Percentiles rank a stretch among this genome's conserved stretches.
Evolutionary conservation across 306 rosid genomes (phyloP).

Genomic region (Spatholobus suberectus): DNA sequence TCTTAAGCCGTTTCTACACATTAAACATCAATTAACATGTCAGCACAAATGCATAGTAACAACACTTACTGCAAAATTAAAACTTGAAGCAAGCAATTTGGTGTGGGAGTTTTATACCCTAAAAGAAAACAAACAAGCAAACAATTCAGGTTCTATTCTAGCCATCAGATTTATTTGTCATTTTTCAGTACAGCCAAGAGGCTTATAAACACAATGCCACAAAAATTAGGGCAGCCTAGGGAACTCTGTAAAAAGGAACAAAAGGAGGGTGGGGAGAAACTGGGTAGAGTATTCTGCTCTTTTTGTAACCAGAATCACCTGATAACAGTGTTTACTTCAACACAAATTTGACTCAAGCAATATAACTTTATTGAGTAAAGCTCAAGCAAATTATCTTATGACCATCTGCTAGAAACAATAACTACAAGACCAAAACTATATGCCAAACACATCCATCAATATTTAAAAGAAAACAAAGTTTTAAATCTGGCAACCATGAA

Average conservation of each 20-base stretch:
- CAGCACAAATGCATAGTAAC: constrained; percentile 19
- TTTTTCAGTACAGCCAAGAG: constrained; percentile 3
- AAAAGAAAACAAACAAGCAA: neutral
- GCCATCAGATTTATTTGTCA: neutral
- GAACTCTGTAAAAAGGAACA: too few relatives aligned
- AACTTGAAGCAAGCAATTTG: neutral
- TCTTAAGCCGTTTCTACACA: constrained; percentile 80
- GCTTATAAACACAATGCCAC: neutral
- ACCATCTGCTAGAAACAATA: neutral
- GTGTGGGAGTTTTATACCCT: neutral
- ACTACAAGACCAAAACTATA: neutral
- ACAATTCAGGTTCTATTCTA: neutral
- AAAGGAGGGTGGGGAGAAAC: too few relatives aligned
- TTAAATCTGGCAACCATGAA: too few relatives aligned
- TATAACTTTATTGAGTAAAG: too few relatives aligned
- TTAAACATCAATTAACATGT: constrained; percentile 23
- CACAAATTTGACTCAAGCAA: too few relatives aligned
- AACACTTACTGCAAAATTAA: neutral
- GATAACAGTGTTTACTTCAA: too few relatives aligned
- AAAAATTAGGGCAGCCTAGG: neutral
- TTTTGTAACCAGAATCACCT: too few relatives aligned
- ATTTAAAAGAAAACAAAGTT: too few relatives aligned
- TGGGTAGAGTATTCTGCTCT: too few relatives aligned
- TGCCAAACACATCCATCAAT: neutral
- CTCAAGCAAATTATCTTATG: neutral